Percentiles rank a stretch among this genome's conserved stretches.
phyloP scores from a whole-genome alignment of 441 rosid genomes.

The Populus hybrid region DNA sequence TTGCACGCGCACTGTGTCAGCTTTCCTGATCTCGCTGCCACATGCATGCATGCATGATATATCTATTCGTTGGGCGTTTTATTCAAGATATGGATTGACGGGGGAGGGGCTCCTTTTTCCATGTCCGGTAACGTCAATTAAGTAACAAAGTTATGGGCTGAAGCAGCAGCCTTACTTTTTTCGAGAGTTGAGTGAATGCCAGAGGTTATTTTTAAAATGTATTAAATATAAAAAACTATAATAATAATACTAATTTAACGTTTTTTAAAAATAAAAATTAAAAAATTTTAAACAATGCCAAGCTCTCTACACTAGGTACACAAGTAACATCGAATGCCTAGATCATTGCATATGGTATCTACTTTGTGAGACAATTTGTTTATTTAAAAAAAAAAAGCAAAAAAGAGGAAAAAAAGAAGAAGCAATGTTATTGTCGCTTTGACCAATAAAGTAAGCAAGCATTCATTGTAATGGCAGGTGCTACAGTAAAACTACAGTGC shows the following conservation, averaged over 20 bases:
- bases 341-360: not conserved
- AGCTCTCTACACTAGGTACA: not conserved
- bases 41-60: no score
- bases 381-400: not conserved
- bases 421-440: not conserved
- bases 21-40: no score
- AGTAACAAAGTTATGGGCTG: not conserved
- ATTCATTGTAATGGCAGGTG: conserved; percentile 34
- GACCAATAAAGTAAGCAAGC: not conserved
- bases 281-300: no score
- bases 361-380: no score
- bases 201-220: not conserved
- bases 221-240: no score
- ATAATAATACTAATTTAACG: no score
- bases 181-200: not conserved
- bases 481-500: conserved; percentile 64
- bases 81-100: not conserved
- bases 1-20: no score
- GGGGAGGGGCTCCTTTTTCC: not conserved
- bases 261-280: no score
- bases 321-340: not conserved
- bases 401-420: no score
- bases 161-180: not conserved
- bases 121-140: not conserved
- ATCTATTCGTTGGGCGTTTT: not conserved